Base-by-base conservation (phyloP, 2,329 filamentous ascomycete species). In the Alternaria hordeiaustralica region DNA sequence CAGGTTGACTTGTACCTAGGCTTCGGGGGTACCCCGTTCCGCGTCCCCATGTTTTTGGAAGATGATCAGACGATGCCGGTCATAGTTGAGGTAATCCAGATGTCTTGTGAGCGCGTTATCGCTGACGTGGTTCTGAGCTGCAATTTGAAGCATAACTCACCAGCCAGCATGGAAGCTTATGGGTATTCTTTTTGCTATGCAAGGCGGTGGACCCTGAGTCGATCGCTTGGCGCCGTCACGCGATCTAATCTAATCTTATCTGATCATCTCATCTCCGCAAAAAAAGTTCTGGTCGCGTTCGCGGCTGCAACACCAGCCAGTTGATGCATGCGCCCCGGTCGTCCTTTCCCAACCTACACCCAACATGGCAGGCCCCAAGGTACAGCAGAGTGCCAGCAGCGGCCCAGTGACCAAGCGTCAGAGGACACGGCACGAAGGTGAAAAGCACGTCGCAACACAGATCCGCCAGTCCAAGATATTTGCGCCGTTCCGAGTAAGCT, bases 401-500 rank as follows among this genome's bases (percentile, higher is more conserved):
- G 76, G 75, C 49, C 92, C 89, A 58, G 81, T 91, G 70, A 86
- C 86, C 63, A 97, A 97, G 84, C 89, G 94, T 68, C 76, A 77
- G 64, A 80, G 74, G 64, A 66, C 73, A 63, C 58, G 76, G 65
- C 63, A 64, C 68, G 59, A 63, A 55, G 28, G 53, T 51, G 81
- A 83, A 66, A 80, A 84, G 65, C 75, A 76, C 61, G 73, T 78
- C 60, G 82, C 81, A 64, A 80, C 73, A 5, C 69, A 81, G 47
- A 75, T 84, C 68, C 66, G 80, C 68, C 65, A 82, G 83, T 96
- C 94, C 11, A 88, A 89, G 77, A 93, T 98, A 71, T 98, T 99
- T 84, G 92, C 94, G 73, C 95, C 96, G 2, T 98, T 95, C 82
- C 86, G 96, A 80, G 94, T 96, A 89, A 70, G 90, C 54, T 55